Base-by-base conservation (phyloP, 306 rosid species). In the Quercus alba region DNA sequence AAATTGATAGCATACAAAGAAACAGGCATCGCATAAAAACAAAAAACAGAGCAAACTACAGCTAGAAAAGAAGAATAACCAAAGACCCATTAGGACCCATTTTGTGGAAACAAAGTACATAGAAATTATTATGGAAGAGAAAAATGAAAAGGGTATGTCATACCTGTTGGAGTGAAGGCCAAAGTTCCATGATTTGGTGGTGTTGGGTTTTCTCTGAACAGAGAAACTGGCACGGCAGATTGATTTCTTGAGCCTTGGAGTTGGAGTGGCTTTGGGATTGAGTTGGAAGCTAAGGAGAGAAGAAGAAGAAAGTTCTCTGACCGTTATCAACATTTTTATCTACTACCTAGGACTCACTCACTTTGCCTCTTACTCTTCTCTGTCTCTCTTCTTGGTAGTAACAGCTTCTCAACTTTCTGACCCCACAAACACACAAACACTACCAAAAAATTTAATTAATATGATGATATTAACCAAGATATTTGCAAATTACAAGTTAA, bases 301-400 rank as follows among this genome's bases (percentile, higher is more conserved):
- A 77, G 90, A 83, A 86, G 78, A 77, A 2, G 71, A 74, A 76
- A 89, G 89, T 84, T 87, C 95, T 71, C 85, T 81, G 25, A 90
- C 87, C 70, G 94, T 86, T 86, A 89, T 89, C 97, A 90, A 81
- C 97, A 94, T 94, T 64, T 54, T 87, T 81, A 81, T 87, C 87
- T 57, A 25, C 76, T 59, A 9, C 41, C 75, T 81, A 1, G 75
- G 64, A 70, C 38, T 73, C 64, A 55, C 18, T 19, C 9, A 23
- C 26, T 68, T 12, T 68, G 54, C 72, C 28, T 18, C 72, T 19
- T 6, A 0, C 21, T 33, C 38, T 61, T 1, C 3, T 59, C 2
- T 28, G 35, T 23, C 21, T 41, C 35, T 31, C 19, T 17, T 46
- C 52, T 49, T 49, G 4, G 4, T 49, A 49, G 46, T 0, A 1